Evolutionary conservation across 163 green algal species (phyloP).

Genomic region (Trebouxia gelatinosa): DNA sequence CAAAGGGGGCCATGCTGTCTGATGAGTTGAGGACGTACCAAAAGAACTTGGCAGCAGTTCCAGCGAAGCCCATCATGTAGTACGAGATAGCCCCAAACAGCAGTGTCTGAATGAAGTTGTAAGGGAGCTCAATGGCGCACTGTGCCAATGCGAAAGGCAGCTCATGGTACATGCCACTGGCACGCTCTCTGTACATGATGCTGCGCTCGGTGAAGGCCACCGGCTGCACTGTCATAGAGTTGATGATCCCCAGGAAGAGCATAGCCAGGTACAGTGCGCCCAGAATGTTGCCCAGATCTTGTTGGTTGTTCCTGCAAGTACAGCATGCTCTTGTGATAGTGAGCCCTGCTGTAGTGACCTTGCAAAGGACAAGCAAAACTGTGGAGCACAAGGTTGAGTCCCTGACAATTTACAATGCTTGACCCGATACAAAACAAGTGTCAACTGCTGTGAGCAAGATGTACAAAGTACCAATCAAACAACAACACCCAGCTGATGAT

Average conservation of each 20-base stretch:
- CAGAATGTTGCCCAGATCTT: slow-evolving; percentile 45
- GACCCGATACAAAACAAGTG: too few species aligned
- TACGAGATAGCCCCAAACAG: slow-evolving; percentile 48
- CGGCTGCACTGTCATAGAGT: slow-evolving; percentile 41
- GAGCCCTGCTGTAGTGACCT: not conserved
- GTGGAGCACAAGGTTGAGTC: too few species aligned
- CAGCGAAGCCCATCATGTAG: slow-evolving; percentile 52
- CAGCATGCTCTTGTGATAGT: not conserved
- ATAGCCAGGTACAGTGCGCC: slow-evolving; percentile 34
- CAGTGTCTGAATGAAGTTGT: slow-evolving; percentile 47
- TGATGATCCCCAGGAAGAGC: slow-evolving; percentile 51
- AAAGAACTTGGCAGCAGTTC: slow-evolving; percentile 43
- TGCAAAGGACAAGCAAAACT: too few species aligned
- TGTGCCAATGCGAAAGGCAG: slow-evolving; percentile 50
- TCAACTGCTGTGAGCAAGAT: not conserved
- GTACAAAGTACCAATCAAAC: not conserved
- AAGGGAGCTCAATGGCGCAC: slow-evolving; percentile 59
- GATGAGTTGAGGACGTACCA: slow-evolving; percentile 34
- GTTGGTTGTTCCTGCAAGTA: slow-evolving; percentile 17
- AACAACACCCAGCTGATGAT: not conserved
- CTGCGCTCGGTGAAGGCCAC: slow-evolving; percentile 29
- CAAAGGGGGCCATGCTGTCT: too few species aligned
- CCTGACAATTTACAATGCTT: too few species aligned
- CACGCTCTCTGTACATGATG: slow-evolving; percentile 55
- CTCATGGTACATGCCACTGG: slow-evolving; percentile 49